Evolutionary conservation across 2,329 filamentous ascomycete genomes (phyloP), one percentile per base, ranked within the genome.

Genomic region (Elsinoe fawcettii): DNA sequence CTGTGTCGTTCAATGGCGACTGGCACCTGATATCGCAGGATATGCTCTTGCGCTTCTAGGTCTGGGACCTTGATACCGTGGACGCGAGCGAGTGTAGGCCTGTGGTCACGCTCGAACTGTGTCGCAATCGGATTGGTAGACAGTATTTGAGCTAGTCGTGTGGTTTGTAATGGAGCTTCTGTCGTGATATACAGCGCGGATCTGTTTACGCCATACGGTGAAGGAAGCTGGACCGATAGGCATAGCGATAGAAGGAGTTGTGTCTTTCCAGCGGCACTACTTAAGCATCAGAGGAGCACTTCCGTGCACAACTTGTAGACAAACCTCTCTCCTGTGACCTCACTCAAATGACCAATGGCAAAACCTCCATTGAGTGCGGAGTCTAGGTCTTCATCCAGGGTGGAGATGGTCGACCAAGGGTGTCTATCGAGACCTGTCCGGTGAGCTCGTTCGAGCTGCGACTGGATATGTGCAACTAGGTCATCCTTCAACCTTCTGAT

Each of bases 171-270:
- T 0, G 88, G 79, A 0, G 90, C 85, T 74, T 99, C 93, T 43
- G 93, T 97, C 1, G 91, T 95, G 66, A 99, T 88, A 76, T 99
- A 99, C 34, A 99, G 79, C 0, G 89, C 86, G n/a, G 84, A 80
- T 60, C 84, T 83, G 36, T 80, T 80, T 0, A 90, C 78, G 5
- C 89, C 90, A 41, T 78, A 77, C 0, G 89, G 87, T 1, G 83
- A 74, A 1, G 88, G 84, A 3, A 97, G 84, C 71, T 99, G 93
- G 14, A 86, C 85, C 30, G 91, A 81, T 32, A 97, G 83, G 44
- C 95, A 84, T 25, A 99, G 80, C 20, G 86, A 85, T 25, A 97
- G 81, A 25, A 97, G 84, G 66, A 96, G 83, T 71, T 99, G 93
- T 1, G 93, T 96, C 79, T 99, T 99, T 66, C 92, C 93, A 63